phyloP scores from a whole-genome alignment of 805 yeast genomes.

The Cyberlindnera saturnus region DNA sequence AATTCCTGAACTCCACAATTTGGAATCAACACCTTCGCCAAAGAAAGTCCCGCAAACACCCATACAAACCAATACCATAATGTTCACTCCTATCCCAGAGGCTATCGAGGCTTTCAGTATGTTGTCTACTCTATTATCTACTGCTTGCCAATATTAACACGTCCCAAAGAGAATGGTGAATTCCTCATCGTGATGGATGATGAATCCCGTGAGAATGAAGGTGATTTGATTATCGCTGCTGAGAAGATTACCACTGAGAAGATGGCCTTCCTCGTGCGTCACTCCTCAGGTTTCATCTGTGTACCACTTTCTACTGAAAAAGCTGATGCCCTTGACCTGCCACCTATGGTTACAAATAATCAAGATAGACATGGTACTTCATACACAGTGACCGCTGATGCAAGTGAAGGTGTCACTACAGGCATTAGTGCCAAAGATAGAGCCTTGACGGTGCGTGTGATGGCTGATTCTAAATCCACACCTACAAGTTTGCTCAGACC shows the following conservation, averaged over 20 bases:
- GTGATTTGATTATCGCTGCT: conserved; percentile 94
- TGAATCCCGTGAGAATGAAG: conserved; percentile 94
- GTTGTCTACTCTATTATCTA: conserved; percentile 16
- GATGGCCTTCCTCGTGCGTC: conserved; percentile 90
- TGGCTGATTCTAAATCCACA: conserved; percentile 55
- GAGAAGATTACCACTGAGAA: conserved; percentile 67
- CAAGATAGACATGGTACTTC: conserved; percentile 94
- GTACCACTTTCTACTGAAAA: conserved; percentile 73
- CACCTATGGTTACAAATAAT: conserved; percentile 52
- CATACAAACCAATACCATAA: not conserved
- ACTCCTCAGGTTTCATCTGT: conserved; percentile 89
- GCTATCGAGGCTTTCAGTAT: conserved; percentile 64
- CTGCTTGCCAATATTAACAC: conserved; percentile 2
- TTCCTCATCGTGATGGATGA: conserved; percentile 96
- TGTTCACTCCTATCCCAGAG: conserved; percentile 54
- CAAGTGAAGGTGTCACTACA: conserved; percentile 84
- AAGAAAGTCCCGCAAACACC: not conserved
- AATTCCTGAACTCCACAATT: too few relatives aligned
- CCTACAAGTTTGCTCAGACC: conserved; percentile 78
- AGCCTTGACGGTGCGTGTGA: conserved; percentile 67
- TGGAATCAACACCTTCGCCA: too few relatives aligned
- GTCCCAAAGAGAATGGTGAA: conserved; percentile 28
- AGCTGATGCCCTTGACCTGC: conserved; percentile 78
- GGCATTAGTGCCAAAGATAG: conserved; percentile 96
- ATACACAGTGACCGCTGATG: conserved; percentile 89